Evolutionary conservation across 192 early-diverging fungal species (phyloP), one percentile per base, ranked within the genome.

Genomic region (Coemansia sp.): DNA sequence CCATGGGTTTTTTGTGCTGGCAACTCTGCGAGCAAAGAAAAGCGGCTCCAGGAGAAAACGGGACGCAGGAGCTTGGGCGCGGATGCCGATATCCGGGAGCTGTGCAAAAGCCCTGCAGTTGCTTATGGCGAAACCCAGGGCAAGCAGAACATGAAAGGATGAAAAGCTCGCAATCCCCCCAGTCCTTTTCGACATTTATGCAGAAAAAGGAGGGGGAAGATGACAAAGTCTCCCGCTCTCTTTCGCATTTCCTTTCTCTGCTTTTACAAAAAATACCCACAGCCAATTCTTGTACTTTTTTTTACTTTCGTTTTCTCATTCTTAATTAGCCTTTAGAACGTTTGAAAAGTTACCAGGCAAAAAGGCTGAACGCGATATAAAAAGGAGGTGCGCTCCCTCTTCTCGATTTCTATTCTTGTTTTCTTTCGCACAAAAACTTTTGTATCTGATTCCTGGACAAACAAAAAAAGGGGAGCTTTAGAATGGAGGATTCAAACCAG

Each of bases 401-500:
- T 55, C 39, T 33, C 53, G 16, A 15, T 30, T 23, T 59, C 8
- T 40, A 15, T 57, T 16, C 55, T 8, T 9, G 7, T 42, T 26
- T 52, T 46, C 63, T 55, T 56, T 30, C 45, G 13, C 18, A 4
- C 40, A 16, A 1, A 7, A 43, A 18, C 40, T 43, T 43, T 43
- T 20, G 40, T 28, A 37, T 57, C 20, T 58, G 28, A 43, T 58
- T n/a, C 43, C 20, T 23, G 48, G 42, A 18, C 16, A 37, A 20
- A 10, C 3, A 15, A 42, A 21, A 64, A 59, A 42, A 12, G 58
- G n/a, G 23, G 51, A 4, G 0, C 33, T 31, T 57, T 4, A 18
- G 15, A 58, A 66, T 62, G 67, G 59, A 68, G 28, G 52, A 61
- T 23, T 51, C 64, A 57, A 58, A 34, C 25, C 48, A 23, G 2